phyloP scores from a whole-genome alignment of 352 stramenopile genomes.

The Pythium oligandrum region DNA sequence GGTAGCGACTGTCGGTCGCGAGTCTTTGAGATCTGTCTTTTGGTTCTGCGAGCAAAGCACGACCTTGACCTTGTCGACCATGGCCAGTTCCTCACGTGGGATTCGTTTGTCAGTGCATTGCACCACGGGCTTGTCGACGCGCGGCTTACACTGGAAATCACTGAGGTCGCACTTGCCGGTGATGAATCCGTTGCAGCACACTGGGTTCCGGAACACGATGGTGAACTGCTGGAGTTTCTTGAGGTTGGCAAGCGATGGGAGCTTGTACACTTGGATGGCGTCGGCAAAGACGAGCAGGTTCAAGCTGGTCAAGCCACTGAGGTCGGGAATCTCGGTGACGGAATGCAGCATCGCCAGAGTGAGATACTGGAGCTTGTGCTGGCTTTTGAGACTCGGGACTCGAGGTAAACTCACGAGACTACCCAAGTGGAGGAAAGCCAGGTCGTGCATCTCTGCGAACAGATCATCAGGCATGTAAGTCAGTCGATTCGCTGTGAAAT shows the following conservation, averaged over 20 bases:
- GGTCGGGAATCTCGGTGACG: not conserved
- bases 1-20: conserved; percentile 17
- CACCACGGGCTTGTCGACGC: conserved; percentile 16
- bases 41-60: conserved; percentile 26
- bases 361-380: not conserved
- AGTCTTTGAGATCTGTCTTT: conserved; percentile 21
- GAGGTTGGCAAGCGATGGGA: not conserved
- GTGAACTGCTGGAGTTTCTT: conserved; percentile 13
- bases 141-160: conserved; percentile 26
- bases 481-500: not conserved
- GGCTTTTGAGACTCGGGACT: not conserved
- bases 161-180: conserved; percentile 22
- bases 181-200: conserved; percentile 37
- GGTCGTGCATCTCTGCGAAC: conserved; percentile 1
- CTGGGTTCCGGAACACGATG: conserved; percentile 24
- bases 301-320: conserved; percentile 5
- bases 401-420: not conserved
- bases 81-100: conserved; percentile 10
- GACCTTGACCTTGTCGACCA: conserved; percentile 7
- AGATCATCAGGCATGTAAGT: not conserved
- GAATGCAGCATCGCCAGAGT: not conserved
- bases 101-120: conserved; percentile 22
- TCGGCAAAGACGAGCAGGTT: conserved; percentile 24
- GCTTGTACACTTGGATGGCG: not conserved
- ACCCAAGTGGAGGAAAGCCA: not conserved